Conservation (phyloP, 2,329 filamentous ascomycete genomes). For the Verticillium albo-atrum region DNA sequence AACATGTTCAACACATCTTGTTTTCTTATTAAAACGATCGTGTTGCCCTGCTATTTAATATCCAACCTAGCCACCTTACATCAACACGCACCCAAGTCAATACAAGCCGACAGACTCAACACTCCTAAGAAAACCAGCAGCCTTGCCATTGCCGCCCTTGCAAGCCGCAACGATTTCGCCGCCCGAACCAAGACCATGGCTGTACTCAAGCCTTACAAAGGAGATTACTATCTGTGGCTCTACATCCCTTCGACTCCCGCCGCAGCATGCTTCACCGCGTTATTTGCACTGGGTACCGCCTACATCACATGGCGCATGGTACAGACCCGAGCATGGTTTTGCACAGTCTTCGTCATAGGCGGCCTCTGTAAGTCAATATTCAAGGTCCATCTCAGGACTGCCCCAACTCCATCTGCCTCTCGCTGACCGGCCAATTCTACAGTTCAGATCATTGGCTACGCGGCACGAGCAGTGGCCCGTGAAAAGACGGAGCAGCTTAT, state of each 20-base stretch:
- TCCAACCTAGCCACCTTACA: too few species aligned
- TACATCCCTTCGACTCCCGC: conserved; percentile 36
- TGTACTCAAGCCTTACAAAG: conserved; percentile 22
- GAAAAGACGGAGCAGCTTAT: conserved; percentile 23
- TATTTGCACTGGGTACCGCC: conserved; percentile 18
- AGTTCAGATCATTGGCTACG: conserved; percentile 40
- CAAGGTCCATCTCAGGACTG: too few species aligned
- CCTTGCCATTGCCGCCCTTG: too few species aligned
- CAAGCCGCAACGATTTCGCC: too few species aligned
- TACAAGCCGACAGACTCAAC: too few species aligned
- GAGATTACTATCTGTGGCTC: conserved; percentile 27
- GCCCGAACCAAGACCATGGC: conserved; percentile 20
- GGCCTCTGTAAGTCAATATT: conserved; percentile 43
- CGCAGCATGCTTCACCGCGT: conserved; percentile 32
- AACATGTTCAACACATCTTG: too few species aligned
- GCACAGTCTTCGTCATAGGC: conserved; percentile 42
- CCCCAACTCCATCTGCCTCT: too few species aligned
- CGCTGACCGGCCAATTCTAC: conserved; percentile 1
- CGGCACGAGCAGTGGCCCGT: conserved; percentile 22
- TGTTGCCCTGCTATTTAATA: too few species aligned
- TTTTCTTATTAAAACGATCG: too few species aligned
- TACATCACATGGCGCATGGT: conserved; percentile 37
- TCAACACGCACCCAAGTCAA: too few species aligned
- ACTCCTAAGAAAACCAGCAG: too few species aligned
- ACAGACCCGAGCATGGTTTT: conserved; percentile 43